Base-by-base conservation (phyloP, 345 rosid genomes). In the Trapa bicornis region DNA sequence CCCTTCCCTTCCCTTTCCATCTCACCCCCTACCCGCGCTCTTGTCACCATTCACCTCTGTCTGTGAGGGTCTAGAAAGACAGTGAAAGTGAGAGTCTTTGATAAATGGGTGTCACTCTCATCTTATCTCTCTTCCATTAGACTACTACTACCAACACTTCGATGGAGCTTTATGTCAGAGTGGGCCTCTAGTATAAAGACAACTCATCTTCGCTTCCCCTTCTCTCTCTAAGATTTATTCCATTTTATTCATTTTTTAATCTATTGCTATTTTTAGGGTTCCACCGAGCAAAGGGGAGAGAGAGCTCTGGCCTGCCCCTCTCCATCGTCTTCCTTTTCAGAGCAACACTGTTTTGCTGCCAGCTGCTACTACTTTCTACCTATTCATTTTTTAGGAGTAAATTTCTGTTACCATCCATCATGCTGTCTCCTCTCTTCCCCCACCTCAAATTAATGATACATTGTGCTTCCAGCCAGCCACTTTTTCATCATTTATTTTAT, bases 141-240 rank as follows among this genome's bases (percentile, higher is more conserved):
- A 22, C 29, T 22, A 22, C 45, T 38, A 15, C 66, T 36, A 38
- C 66, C 38, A 38, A 45, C 43, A 38, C 66, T 38, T 64, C 22
- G 35, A 64, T 37, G 32, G 39, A 64, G 66, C 66, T 64, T 64
- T 64, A 37, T 38, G 33, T 41, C 47, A 39, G 17, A 58, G 63
- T 4, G 33, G 16, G 3, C 37, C 38, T 58, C 63, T 58, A 0
- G 37, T 22, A 11, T 8, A 9, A 17, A 29, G 56, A 50, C 56
- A n/a, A 50, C 56, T 50, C 22, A 50, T 14, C 56, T 29, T 8
- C 0, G 29, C 48, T 13, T 11, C 8, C 48, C 48, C 48, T 13
- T 45, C 48, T 45, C 13, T 45, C 13, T 7, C 8, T 22, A 22
- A 22, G 29, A 22, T 22, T 22, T 22, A 22, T 22, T 22, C 29